Percentiles rank a stretch among this genome's conserved stretches.
phyloP scores from a whole-genome alignment of 2,329 filamentous ascomycete species.

The Aspergillus sp. region DNA sequence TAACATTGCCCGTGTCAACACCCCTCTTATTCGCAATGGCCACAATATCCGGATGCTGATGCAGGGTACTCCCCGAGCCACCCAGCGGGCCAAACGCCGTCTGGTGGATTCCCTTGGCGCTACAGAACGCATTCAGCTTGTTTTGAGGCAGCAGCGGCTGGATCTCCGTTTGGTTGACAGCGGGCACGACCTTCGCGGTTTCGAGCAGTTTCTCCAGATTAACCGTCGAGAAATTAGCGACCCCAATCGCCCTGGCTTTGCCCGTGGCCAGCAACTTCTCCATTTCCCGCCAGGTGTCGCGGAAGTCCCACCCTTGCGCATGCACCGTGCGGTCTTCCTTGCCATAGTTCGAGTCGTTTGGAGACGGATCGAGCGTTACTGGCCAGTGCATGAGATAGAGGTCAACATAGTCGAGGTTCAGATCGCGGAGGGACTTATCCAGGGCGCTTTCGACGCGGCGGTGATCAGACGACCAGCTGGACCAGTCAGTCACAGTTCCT shows the following conservation, averaged over 20 bases:
- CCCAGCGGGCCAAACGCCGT: slow-evolving; percentile 8
- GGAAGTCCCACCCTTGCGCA: not conserved
- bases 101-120: not conserved
- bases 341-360: not conserved
- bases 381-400: slow-evolving; percentile 10
- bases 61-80: slow-evolving; percentile 1
- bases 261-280: slow-evolving; percentile 1
- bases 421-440: slow-evolving; percentile 3
- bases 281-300: slow-evolving; percentile 7
- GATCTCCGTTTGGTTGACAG: slow-evolving; percentile 4
- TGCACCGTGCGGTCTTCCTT: slow-evolving; percentile 6
- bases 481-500: rapidly evolving
- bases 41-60: slow-evolving; percentile 1
- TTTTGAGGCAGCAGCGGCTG: slow-evolving; percentile 1
- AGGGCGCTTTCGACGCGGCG: slow-evolving; percentile 5
- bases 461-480: slow-evolving; percentile 8
- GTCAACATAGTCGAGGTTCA: slow-evolving; percentile 1
- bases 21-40: not conserved
- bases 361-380: not conserved
- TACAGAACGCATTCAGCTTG: not conserved
- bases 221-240: slow-evolving; percentile 4
- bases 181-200: not conserved
- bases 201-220: not conserved
- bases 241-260: not conserved
- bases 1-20: slow-evolving; percentile 5